These are phyloP conservation scores for Themeda triandra DNA, from an alignment of 176 grass and related monocot genomes.

Conservation along the genomic window DNA sequence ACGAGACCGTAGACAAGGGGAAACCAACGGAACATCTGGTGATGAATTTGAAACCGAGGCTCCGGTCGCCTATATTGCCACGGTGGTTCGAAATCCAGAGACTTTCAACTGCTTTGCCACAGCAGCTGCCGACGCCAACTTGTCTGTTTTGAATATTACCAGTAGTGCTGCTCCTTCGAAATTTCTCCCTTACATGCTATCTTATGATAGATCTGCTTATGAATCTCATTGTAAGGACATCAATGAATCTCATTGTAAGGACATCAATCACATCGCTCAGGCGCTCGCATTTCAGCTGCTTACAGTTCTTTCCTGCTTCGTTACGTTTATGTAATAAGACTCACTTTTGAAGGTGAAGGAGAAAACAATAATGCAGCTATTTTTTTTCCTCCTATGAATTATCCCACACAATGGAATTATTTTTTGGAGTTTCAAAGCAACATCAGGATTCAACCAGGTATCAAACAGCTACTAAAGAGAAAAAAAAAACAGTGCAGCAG, in stretches of 20 bases:
- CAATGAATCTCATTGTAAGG: not conserved
- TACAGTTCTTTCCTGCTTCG: not conserved
- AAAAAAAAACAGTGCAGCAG: not conserved
- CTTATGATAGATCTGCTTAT: slow-evolving; percentile 51
- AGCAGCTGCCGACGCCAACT: slow-evolving; percentile 39
- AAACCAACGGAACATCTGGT: not conserved
- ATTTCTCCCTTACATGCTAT: slow-evolving; percentile 75
- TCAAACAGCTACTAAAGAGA: not conserved
- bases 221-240: not conserved
- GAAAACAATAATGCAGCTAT: not conserved
- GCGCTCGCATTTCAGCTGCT: not conserved
- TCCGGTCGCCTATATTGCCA: slow-evolving; percentile 74
- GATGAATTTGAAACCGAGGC: slow-evolving; percentile 10
- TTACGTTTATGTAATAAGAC: not conserved
- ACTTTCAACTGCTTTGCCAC: slow-evolving; percentile 76
- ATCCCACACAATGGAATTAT: not conserved
- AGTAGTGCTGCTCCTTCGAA: slow-evolving; percentile 28
- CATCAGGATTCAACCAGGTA: not conserved
- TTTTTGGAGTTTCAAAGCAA: not conserved
- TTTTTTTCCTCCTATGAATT: not conserved
- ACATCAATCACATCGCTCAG: not conserved
- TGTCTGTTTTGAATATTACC: slow-evolving; percentile 63
- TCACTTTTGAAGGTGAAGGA: too few relatives aligned
- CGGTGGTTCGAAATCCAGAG: slow-evolving; percentile 60
- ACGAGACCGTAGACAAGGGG: not conserved